Conservation (phyloP, 2,329 filamentous ascomycete species). For the Alternaria conjuncta region DNA sequence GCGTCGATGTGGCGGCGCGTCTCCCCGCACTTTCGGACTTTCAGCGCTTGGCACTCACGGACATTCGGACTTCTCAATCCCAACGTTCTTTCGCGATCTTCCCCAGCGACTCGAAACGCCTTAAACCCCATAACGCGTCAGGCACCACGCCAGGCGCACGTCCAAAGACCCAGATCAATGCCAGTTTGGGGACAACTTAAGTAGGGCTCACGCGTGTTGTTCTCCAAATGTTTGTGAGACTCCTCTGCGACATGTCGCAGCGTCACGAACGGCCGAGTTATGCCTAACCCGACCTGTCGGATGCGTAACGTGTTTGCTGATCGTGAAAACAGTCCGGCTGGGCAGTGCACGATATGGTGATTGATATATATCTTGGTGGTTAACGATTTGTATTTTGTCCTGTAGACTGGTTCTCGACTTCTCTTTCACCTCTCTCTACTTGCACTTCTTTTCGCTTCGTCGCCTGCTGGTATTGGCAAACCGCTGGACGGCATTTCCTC, state of each 20-base stretch:
- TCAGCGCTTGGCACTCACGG: background rate
- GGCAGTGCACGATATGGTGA: background rate
- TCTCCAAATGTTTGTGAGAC: conserved; percentile 1
- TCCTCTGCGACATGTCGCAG: conserved; percentile 12
- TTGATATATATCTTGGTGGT: conserved; percentile 5
- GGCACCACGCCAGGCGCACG: background rate
- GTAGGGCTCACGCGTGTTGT: background rate
- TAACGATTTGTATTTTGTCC: background rate
- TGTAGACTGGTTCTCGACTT: conserved; percentile 5
- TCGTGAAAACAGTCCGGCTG: background rate
- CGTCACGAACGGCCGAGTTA: conserved; percentile 7
- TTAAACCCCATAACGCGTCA: background rate
- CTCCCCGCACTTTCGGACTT: background rate
- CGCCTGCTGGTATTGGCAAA: conserved; percentile 12
- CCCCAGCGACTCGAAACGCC: background rate
- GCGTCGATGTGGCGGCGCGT: background rate
- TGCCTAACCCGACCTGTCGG: conserved; percentile 9
- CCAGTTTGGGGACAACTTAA: background rate
- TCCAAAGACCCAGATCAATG: background rate
- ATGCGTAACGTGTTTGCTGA: conserved; percentile 8
- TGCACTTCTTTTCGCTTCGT: conserved; percentile 8
- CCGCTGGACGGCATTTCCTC: conserved; percentile 17
- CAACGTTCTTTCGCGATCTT: background rate
- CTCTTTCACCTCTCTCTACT: background rate
- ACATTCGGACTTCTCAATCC: background rate